A percentile compares a stretch with the other conserved stretches of the same genome.
Conservation (phyloP, 176 grass and related monocot species). For the Chloris gayana region DNA sequence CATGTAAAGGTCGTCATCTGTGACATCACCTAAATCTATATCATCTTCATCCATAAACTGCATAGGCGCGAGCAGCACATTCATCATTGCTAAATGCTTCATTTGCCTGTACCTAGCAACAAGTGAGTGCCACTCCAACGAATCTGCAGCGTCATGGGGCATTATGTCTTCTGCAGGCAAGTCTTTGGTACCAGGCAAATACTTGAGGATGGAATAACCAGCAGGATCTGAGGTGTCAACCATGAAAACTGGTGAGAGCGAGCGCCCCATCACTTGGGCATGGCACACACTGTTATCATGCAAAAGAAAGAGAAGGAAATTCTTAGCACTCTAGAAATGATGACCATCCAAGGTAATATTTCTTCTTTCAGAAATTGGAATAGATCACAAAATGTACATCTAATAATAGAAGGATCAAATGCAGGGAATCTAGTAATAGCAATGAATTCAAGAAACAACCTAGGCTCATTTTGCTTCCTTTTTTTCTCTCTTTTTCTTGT, state of each 20-base stretch:
- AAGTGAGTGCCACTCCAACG: conserved; percentile 43
- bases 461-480: no score
- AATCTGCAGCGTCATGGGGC: conserved; percentile 23
- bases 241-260: conserved; percentile 57
- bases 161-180: background rate
- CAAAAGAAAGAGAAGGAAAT: conserved; percentile 15
- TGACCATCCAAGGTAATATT: conserved; percentile 22
- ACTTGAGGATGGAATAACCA: conserved; percentile 56
- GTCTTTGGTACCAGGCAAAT: conserved; percentile 41
- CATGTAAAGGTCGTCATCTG: conserved; percentile 30
- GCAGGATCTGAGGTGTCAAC: conserved; percentile 37
- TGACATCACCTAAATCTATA: background rate
- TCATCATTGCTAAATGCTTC: conserved; percentile 40
- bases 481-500: no score
- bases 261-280: conserved; percentile 70
- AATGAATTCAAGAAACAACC: no score
- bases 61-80: conserved; percentile 38
- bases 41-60: conserved; percentile 43
- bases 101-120: conserved; percentile 41
- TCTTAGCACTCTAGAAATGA: background rate
- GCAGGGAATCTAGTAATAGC: no score
- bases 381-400: background rate
- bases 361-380: background rate
- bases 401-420: background rate
- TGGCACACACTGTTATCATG: conserved; percentile 61